These are phyloP conservation scores for Phyllosticta citribraziliensis DNA, from an alignment of 2,329 filamentous ascomycete genomes.

Conservation along the genomic window DNA sequence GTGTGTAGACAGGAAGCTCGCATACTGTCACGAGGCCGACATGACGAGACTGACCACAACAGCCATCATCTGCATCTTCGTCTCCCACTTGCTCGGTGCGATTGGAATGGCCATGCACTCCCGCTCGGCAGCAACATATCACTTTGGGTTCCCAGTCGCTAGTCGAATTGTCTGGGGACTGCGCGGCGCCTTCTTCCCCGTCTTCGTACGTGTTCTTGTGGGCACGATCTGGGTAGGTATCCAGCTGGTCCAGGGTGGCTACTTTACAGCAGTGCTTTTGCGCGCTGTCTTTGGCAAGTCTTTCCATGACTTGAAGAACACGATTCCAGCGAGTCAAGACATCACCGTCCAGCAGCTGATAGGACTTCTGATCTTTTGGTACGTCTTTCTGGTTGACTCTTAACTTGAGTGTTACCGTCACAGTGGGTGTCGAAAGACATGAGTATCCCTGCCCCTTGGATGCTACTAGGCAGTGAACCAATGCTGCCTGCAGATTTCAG, in stretches of 20 bases:
- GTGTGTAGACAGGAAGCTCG: not conserved
- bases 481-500: no score
- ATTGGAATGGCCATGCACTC: not conserved
- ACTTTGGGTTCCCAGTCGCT: not conserved
- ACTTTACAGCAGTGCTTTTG: not conserved
- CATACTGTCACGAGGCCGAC: no score
- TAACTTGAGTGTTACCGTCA: no score
- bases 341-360: not conserved
- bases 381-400: not conserved
- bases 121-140: not conserved
- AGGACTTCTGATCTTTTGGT: not conserved
- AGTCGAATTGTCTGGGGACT: not conserved
- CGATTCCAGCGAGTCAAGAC: not conserved
- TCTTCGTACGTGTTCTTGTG: not conserved
- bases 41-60: no score
- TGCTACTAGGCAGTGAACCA: no score
- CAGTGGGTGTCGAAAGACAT: no score
- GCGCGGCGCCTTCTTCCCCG: not conserved
- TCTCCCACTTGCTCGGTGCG: not conserved
- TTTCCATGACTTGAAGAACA: not conserved
- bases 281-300: not conserved
- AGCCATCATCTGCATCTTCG: constrained; percentile 2
- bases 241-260: not conserved
- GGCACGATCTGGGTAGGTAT: not conserved
- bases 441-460: no score